phyloP scores from a whole-genome alignment of 495 filamentous ascomycete genomes.

The Pseudevernia furfuracea region DNA sequence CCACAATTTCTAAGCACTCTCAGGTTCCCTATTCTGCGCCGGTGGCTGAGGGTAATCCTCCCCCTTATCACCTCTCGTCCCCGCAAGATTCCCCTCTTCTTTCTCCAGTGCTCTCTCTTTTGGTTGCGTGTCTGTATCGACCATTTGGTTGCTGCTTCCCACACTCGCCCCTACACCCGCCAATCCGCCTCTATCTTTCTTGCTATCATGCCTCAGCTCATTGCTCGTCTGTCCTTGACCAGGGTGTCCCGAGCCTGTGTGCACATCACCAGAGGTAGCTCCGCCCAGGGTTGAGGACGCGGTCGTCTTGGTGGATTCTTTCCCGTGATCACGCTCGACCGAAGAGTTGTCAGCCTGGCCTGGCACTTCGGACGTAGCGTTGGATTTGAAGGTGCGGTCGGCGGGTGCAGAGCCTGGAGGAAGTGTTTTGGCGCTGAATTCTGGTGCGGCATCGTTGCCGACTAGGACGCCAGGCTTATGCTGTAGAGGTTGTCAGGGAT shows the following conservation, averaged over 20 bases:
- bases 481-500: constrained; percentile 33
- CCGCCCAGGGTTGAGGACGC: constrained; percentile 53
- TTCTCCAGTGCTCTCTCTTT: constrained; percentile 27
- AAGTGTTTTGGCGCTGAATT: constrained; percentile 55
- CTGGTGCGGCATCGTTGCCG: constrained; percentile 52
- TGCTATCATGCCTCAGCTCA: constrained; percentile 51
- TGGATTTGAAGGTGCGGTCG: constrained; percentile 52
- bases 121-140: constrained; percentile 21
- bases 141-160: constrained; percentile 20
- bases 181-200: constrained; percentile 47
- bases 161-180: constrained; percentile 45
- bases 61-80: constrained; percentile 22
- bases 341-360: constrained; percentile 42
- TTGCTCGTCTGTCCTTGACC: constrained; percentile 50
- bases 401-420: constrained; percentile 59
- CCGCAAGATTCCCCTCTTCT: constrained; percentile 23
- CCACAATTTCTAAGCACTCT: constrained; percentile 5
- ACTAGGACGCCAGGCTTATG: constrained; percentile 58
- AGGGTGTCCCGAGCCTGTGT: constrained; percentile 55
- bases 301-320: constrained; percentile 38
- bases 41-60: constrained; percentile 16
- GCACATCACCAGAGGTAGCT: constrained; percentile 54
- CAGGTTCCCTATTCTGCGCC: constrained; percentile 2
- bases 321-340: constrained; percentile 35
- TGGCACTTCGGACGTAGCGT: constrained; percentile 39